A percentile compares a stretch with the other conserved stretches of the same genome.
These are phyloP conservation scores for Saccharomycopsis fermentans DNA, from an alignment of 805 yeast species.

Conservation along the genomic window DNA sequence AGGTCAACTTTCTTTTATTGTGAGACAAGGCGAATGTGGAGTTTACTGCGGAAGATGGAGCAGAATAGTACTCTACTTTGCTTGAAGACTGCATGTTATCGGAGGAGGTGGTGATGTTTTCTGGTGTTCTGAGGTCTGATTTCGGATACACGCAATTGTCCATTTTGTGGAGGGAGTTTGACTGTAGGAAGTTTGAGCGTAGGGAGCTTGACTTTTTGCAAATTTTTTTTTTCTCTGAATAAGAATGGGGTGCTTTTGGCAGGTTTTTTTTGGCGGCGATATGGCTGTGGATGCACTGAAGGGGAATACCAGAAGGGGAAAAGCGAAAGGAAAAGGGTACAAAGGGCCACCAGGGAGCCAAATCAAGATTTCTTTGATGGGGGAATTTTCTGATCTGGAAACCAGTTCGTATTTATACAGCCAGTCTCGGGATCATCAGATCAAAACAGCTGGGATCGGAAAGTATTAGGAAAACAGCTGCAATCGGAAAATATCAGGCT, in stretches of 20 bases:
- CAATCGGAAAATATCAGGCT: neutral
- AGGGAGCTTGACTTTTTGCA: no score
- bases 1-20: neutral
- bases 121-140: neutral
- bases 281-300: no score
- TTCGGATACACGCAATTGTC: neutral
- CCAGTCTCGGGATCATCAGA: neutral
- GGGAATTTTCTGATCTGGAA: neutral
- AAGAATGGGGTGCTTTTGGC: no score
- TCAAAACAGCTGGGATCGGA: neutral
- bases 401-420: neutral
- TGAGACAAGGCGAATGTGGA: neutral
- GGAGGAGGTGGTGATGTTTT: neutral
- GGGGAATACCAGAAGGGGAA: no score
- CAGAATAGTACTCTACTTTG: neutral
- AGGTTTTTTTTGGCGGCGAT: no score
- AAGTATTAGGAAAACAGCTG: no score
- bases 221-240: no score
- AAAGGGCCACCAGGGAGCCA: no score
- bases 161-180: neutral
- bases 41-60: neutral
- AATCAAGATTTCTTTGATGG: neutral
- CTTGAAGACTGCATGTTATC: neutral
- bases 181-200: no score
- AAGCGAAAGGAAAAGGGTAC: neutral